Evolutionary conservation across 164 flowering plant species (phyloP).

Genomic region (Liriodendron chinense): DNA sequence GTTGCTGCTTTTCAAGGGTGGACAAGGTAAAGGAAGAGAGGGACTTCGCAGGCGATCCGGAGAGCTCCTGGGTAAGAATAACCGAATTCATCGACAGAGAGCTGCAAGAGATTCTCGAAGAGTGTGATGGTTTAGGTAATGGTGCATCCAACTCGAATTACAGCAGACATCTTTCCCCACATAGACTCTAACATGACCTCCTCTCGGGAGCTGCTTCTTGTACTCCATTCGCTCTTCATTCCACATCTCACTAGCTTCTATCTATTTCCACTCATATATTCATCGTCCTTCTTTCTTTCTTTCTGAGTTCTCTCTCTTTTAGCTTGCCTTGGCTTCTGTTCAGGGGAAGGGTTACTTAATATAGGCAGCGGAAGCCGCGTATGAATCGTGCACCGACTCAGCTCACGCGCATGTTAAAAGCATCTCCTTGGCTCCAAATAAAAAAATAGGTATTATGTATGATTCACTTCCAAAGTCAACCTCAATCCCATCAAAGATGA

Average conservation of each 20-base stretch:
- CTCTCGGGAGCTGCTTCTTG: slow-evolving; percentile 14
- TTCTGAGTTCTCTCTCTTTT: neutral
- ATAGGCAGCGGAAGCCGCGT: too few relatives aligned
- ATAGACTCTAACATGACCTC: slow-evolving; percentile 31
- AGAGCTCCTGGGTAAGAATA: slow-evolving; percentile 37
- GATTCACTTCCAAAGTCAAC: too few relatives aligned
- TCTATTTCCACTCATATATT: slow-evolving; percentile 14
- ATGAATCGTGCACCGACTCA: too few relatives aligned
- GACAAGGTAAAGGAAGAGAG: slow-evolving; percentile 27
- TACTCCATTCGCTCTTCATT: slow-evolving; percentile 16
- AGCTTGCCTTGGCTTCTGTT: too few relatives aligned
- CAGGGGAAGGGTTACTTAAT: too few relatives aligned
- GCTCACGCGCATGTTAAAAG: too few relatives aligned
- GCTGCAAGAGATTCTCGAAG: slow-evolving; percentile 29
- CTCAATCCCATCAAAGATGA: too few relatives aligned
- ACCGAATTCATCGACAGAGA: slow-evolving; percentile 37
- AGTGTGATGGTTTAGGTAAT: slow-evolving; percentile 37
- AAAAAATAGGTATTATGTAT: too few relatives aligned
- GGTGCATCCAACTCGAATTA: slow-evolving; percentile 36
- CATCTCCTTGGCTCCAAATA: too few relatives aligned
- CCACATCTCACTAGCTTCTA: slow-evolving; percentile 33
- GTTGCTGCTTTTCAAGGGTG: slow-evolving; percentile 28
- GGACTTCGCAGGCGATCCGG: slow-evolving; percentile 37
- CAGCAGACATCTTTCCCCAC: slow-evolving; percentile 28
- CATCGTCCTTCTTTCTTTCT: neutral